phyloP scores from a whole-genome alignment of 73 alveolate species.

The Breviolum minutum region DNA sequence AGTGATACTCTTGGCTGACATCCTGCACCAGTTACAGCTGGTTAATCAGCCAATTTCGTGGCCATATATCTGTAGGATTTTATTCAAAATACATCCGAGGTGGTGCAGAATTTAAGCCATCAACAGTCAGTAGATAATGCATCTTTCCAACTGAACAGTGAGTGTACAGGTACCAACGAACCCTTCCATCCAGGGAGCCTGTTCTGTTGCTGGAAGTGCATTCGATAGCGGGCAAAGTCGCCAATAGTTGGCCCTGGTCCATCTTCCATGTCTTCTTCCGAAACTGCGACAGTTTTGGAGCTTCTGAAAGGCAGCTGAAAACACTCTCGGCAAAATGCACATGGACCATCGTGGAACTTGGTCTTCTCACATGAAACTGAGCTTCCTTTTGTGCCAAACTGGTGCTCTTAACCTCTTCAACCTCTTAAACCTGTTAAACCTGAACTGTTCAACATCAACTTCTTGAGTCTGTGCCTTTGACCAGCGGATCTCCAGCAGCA shows the following conservation, averaged over 20 bases:
- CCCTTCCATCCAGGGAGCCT: not conserved
- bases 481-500: conserved; percentile 27
- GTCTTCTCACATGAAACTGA: not conserved
- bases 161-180: not conserved
- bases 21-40: not conserved
- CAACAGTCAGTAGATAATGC: not conserved
- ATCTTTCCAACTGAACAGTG: not conserved
- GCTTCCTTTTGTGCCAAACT: no score
- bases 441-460: not conserved
- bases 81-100: no score
- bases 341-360: not conserved
- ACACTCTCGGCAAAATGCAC: not conserved
- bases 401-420: not conserved
- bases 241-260: conserved; percentile 50
- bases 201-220: conserved; percentile 73
- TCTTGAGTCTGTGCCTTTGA: not conserved
- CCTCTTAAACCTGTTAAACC: not conserved
- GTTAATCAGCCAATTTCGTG: not conserved
- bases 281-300: not conserved
- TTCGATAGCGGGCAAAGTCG: conserved; percentile 39
- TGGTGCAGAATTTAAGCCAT: not conserved
- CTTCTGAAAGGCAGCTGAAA: not conserved
- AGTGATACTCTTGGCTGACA: not conserved
- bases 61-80: not conserved
- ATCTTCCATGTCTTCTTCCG: conserved; percentile 33